Base-by-base conservation (phyloP, 345 rosid genomes). In the Eucalyptus regnans region DNA sequence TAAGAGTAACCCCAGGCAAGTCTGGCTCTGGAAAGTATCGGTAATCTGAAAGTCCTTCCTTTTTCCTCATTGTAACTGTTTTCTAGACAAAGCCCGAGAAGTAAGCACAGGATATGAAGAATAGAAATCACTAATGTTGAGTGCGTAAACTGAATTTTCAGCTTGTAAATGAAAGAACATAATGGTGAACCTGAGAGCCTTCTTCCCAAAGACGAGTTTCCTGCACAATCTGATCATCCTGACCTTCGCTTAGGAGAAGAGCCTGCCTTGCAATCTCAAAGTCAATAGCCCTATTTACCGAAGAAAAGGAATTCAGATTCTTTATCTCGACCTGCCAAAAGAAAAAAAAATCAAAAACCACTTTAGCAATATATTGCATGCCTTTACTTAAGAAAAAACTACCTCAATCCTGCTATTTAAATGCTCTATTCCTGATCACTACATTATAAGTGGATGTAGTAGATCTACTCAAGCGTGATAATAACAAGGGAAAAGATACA, bases 151-250 rank as follows among this genome's bases (percentile, higher is more conserved):
- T 86, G 46, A 14, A 86, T 16, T 31, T 18, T 76, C 48, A 76
- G 29, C 84, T 41, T 37, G 84, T 20, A 76, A 76, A 41, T 76
- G 84, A 76, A 91, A 33, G 37, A 87, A 89, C 7, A 22, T 20
- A 41, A 76, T 76, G 88, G n/a, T 56, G 43, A 43, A 97, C 99
- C 97, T 95, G 98, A 87, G 96, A 87, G 16, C 98, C 98, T 93
- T 97, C 99, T 89, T 96, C 99, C 99, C 99, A 97, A 49, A 96
- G 98, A 62, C 99, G 96, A 92, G 99, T 96, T 95, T 96, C 99
- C 85, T 95, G 97, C 79, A 95, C 95, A 90, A 98, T 94, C 93
- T 93, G 91, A 92, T 94, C 95, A 9, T 90, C 93, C 89, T 94
- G 94, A 50, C 97, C 99, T 94, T 95, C 93, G 88, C 93, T 92